Percentiles rank a stretch among this genome's conserved stretches.
Conservation (phyloP, 1,284 basidiomycete genomes). For the Malassezia dermatis region DNA sequence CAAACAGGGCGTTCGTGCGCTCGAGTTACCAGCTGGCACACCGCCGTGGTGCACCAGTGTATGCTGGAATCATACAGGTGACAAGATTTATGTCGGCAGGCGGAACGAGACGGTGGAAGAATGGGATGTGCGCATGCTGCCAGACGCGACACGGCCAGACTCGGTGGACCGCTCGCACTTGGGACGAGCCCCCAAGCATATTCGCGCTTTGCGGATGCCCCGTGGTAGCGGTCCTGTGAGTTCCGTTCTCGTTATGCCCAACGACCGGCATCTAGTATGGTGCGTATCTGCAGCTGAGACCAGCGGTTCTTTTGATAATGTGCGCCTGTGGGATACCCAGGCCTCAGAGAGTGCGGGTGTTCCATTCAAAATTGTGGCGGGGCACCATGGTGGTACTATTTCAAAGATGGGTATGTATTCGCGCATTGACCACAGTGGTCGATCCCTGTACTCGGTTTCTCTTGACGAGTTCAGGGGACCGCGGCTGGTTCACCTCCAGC, state of each 20-base stretch:
- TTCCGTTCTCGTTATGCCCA: conserved; percentile 78
- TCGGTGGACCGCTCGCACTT: background rate
- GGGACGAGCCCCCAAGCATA: conserved; percentile 21
- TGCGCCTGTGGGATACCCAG: conserved; percentile 81
- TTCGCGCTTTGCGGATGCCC: conserved; percentile 75
- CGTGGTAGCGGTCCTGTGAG: conserved; percentile 80
- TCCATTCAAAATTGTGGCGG: conserved; percentile 82
- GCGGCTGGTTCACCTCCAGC: conserved; percentile 62
- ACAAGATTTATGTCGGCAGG: conserved; percentile 78
- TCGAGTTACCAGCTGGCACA: conserved; percentile 77
- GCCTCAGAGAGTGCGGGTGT: conserved; percentile 53
- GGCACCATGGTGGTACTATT: conserved; percentile 85
- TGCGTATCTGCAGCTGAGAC: conserved; percentile 48
- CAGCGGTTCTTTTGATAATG: conserved; percentile 83
- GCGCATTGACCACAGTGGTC: conserved; percentile 56
- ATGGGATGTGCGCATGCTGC: conserved; percentile 63
- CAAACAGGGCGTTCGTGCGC: conserved; percentile 62
- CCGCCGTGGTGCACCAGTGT: conserved; percentile 77
- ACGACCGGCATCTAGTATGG: conserved; percentile 80
- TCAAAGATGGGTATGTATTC: conserved; percentile 68
- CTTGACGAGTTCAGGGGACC: conserved; percentile 80
- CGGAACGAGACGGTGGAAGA: conserved; percentile 83
- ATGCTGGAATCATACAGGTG: conserved; percentile 72
- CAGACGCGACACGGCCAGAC: background rate
- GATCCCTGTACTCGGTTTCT: conserved; percentile 76